phyloP scores from a whole-genome alignment of 345 rosid species.

The Melaleuca quinquenervia region DNA sequence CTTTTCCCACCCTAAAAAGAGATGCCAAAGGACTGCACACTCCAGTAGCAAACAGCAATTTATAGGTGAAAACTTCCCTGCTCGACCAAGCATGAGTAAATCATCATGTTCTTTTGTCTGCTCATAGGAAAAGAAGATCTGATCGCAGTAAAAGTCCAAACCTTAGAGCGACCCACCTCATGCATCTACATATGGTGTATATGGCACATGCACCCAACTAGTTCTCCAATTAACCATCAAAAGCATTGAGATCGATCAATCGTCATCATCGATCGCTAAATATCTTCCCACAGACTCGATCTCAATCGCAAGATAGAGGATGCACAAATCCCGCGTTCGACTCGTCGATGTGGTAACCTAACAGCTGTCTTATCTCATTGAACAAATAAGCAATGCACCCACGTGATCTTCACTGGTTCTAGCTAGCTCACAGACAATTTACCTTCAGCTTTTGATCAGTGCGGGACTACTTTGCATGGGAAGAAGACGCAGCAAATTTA shows the following conservation, averaged over 20 bases:
- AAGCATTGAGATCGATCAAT: not conserved
- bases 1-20: not conserved
- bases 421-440: not conserved
- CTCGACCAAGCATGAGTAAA: not conserved
- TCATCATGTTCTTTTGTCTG: not conserved
- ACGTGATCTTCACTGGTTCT: not conserved
- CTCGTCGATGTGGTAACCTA: not conserved
- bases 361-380: not conserved
- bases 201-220: not conserved
- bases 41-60: not conserved
- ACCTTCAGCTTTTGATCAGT: not conserved
- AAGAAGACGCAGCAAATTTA: not conserved
- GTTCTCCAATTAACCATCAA: not conserved
- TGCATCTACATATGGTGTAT: not conserved
- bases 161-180: not conserved
- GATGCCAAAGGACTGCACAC: not conserved
- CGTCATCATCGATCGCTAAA: not conserved
- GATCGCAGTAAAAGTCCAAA: not conserved
- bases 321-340: not conserved
- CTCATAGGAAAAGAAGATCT: not conserved
- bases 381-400: not conserved
- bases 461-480: not conserved
- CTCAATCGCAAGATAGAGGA: not conserved
- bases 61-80: not conserved
- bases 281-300: not conserved